A percentile compares a stretch with the other conserved stretches of the same genome.
Conservation (phyloP, 768 basidiomycete genomes). For the Myochromella boudieri region DNA sequence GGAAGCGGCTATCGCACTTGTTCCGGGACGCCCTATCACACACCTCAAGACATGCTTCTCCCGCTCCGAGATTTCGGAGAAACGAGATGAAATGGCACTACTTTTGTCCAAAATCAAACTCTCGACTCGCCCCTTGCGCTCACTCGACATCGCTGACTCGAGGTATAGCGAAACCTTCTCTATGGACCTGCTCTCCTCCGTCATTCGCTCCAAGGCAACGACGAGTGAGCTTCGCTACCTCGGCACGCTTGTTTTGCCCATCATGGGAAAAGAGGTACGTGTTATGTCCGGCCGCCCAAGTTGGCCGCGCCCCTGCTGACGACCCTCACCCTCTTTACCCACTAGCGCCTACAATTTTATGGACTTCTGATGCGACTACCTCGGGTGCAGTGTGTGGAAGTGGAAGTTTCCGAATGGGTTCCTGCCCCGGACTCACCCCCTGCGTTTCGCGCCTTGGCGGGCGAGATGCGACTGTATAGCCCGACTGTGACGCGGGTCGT, state of each 20-base stretch:
- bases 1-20: slow-evolving; percentile 57
- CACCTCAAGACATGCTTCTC: slow-evolving; percentile 73
- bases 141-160: slow-evolving; percentile 65
- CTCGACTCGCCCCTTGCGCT: slow-evolving; percentile 43
- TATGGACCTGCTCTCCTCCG: slow-evolving; percentile 46
- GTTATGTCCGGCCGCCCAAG: slow-evolving; percentile 7
- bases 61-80: slow-evolving; percentile 42
- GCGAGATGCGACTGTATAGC: slow-evolving; percentile 62
- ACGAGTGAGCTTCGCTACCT: slow-evolving; percentile 51
- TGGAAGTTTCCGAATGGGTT: slow-evolving; percentile 67
- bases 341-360: slow-evolving; percentile 62
- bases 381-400: slow-evolving; percentile 53
- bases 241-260: slow-evolving; percentile 63
- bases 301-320: slow-evolving; percentile 7
- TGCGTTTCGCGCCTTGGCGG: slow-evolving; percentile 57
- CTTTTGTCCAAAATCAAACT: slow-evolving; percentile 47
- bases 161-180: slow-evolving; percentile 55
- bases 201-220: slow-evolving; percentile 34
- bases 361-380: slow-evolving; percentile 54
- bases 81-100: slow-evolving; percentile 49
- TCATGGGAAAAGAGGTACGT: slow-evolving; percentile 53
- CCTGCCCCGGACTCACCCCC: slow-evolving; percentile 51
- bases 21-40: slow-evolving; percentile 58
- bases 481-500: slow-evolving; percentile 49
- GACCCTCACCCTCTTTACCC: slow-evolving; percentile 5